Percentiles rank a stretch among this genome's conserved stretches.
Evolutionary conservation across 2,329 filamentous ascomycete genomes (phyloP).

Genomic region (Penicillium digitatum): DNA sequence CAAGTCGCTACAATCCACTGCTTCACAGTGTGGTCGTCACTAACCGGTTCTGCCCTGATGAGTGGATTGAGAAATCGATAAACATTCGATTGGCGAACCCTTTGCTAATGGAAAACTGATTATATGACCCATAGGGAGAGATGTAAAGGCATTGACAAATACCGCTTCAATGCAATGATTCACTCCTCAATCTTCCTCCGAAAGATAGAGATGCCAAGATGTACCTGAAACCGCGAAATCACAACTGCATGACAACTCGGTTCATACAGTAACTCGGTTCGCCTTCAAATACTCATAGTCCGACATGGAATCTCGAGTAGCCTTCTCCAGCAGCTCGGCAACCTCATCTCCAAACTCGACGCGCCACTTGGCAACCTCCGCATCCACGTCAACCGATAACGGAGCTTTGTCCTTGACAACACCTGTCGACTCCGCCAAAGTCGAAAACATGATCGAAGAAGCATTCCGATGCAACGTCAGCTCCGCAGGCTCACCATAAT

Average conservation of each 20-base stretch:
- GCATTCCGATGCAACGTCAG: background rate
- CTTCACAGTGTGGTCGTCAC: too few species aligned
- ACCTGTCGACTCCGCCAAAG: slow-evolving; percentile 31
- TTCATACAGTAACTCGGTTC: slow-evolving; percentile 14
- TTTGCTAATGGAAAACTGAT: too few species aligned
- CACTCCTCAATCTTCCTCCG: background rate
- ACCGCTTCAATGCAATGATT: background rate
- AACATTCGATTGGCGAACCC: too few species aligned
- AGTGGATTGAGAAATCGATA: too few species aligned
- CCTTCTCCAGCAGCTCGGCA: slow-evolving; percentile 23
- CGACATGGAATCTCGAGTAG: slow-evolving; percentile 34
- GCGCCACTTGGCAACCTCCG: slow-evolving; percentile 36
- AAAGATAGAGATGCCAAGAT: background rate
- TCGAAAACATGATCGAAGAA: slow-evolving; percentile 25
- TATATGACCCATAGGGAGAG: background rate
- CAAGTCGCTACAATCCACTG: too few species aligned
- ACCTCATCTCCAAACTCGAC: slow-evolving; percentile 34
- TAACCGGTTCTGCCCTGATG: too few species aligned
- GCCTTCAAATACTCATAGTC: slow-evolving; percentile 41
- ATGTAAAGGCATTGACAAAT: background rate
- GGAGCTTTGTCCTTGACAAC: slow-evolving; percentile 34
- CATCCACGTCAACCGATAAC: slow-evolving; percentile 24
- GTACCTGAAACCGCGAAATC: background rate
- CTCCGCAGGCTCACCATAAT: background rate
- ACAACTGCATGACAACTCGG: background rate